Evolutionary conservation across 306 rosid species (phyloP), one percentile per base, ranked within the genome.

Genomic region (Astragalus glycyphyllos): DNA sequence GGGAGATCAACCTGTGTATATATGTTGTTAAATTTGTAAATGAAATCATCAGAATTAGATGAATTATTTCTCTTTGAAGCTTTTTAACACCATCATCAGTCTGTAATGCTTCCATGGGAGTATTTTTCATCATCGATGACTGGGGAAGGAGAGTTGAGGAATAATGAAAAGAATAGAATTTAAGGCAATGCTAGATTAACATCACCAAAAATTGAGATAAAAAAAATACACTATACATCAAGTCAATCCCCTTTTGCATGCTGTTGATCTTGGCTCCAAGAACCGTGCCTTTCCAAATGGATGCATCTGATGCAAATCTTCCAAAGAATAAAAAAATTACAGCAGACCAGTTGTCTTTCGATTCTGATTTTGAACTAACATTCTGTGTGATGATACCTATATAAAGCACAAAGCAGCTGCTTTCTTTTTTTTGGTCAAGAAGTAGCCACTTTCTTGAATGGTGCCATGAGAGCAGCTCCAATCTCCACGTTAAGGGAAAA

Each of bases 311-410:
- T 37, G 62, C 67, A 79, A 53, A 44, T 68, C 62, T 44, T 72
- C 40, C n/a, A 26, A 61, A 37, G 12, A 51, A 53, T 23, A 31
- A 29, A 31, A 31, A 65, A 26, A 35, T 14, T 11, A 26, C 61
- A 17, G 60, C 60, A 20, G 53, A 70, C 8, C 8, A 38, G 42
- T 32, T 32, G 11, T 3, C 69, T 35, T 11, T 58, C 29, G 46
- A 40, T 59, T 26, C 51, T 71, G 73, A 61, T 23, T 58, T 67
- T 67, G 46, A 35, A 44, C 51, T 41, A 20, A 35, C 2, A 38
- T 57, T 37, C 26, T 17, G 65, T 26, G 68, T 48, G 75, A 75
- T 64, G 34, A 23, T 80, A 82, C 83, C 85, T 78, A 71, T 20
- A 12, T 78, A 65, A 69, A 84, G 59, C 50, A 57, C 11, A 41